Evolutionary conservation across 2,329 filamentous ascomycete genomes (phyloP).

Genomic region (Dryadomyces quercus-mongolicae): DNA sequence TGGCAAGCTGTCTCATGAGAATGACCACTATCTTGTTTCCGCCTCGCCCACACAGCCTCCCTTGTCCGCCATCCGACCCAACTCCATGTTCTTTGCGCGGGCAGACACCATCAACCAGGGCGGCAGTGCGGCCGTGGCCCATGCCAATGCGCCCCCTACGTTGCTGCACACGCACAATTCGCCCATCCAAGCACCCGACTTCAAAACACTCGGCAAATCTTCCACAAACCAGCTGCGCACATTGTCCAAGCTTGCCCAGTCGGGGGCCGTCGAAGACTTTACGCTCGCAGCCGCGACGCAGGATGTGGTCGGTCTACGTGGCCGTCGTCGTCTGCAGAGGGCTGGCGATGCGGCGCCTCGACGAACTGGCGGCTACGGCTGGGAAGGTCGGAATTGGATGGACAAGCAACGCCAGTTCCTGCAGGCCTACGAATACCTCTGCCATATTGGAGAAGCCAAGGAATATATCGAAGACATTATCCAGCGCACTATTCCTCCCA

Average conservation of each 20-base stretch:
- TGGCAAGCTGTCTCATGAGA: slow-evolving; percentile 26
- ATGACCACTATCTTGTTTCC: slow-evolving; percentile 15
- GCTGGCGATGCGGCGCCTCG: slow-evolving; percentile 41
- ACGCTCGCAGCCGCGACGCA: slow-evolving; percentile 64
- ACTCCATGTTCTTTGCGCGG: slow-evolving; percentile 48
- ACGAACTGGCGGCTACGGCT: slow-evolving; percentile 44
- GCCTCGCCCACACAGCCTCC: slow-evolving; percentile 27
- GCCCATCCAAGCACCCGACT: slow-evolving; percentile 54
- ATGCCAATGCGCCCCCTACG: slow-evolving; percentile 20
- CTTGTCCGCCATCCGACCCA: slow-evolving; percentile 35
- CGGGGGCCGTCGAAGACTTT: slow-evolving; percentile 66
- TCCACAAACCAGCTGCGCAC: slow-evolving; percentile 83
- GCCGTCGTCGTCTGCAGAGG: slow-evolving; percentile 71
- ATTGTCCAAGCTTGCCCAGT: slow-evolving; percentile 70
- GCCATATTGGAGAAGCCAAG: slow-evolving; percentile 96
- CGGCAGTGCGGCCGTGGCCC: slow-evolving; percentile 20
- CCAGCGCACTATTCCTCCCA: slow-evolving; percentile 73
- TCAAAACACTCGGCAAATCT: slow-evolving; percentile 74
- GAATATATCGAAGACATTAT: slow-evolving; percentile 96
- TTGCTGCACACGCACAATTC: slow-evolving; percentile 28
- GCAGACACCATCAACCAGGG: slow-evolving; percentile 37
- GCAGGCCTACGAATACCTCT: slow-evolving; percentile 95
- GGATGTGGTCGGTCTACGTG: slow-evolving; percentile 79
- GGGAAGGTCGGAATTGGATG: slow-evolving; percentile 92
- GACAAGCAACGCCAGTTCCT: slow-evolving; percentile 95